Base-by-base conservation (phyloP, 1,139 yeast species). In the Chernovozyma aurita region DNA sequence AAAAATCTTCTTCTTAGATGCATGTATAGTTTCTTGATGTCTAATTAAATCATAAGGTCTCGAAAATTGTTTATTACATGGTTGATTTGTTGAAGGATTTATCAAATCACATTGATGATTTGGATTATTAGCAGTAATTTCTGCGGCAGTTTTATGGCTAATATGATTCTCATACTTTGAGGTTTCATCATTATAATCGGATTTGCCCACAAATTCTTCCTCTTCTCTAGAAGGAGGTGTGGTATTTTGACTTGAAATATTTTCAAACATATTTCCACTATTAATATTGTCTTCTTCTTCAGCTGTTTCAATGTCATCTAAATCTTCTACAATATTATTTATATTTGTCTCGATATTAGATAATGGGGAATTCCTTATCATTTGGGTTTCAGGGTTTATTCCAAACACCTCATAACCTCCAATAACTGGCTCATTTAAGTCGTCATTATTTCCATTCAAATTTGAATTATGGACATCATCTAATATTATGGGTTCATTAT, bases 11-110 rank as follows among this genome's bases (percentile, higher is more conserved):
- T 70, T 70, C 55, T 65, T 64, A 4, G 72, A 46, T 1, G 76
- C 75, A 49, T 70, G 76, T 12, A 70, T 69, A 12, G 76, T 70
- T 48, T 70, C 75, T 50, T 70, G 75, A 48, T 70, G 76, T 44
- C 76, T 62, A 28, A 70, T 67, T 44, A 70, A 59, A 52, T 70
- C 76, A 44, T 70, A 70, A 9, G 75, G 74, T 41, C 76, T 57
- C 18, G 73, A 67, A 41, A 70, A 70, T 41, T 68, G 70, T 50
- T 69, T 68, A 43, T 61, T 59, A 47, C 76, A 70, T 11, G 70
- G 63, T 34, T 52, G 46, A 5, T 72, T 72, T 1, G 70, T 71
- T 12, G 70, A 55, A 14, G 86, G 81, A 52, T 80, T 82, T 15
- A 76, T 61, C 55, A 84, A 65, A 39, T 73, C 65, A 52, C 75